Evolutionary conservation across 2,329 filamentous ascomycete species (phyloP).

Genomic region (Phaeosphaeria sp.): DNA sequence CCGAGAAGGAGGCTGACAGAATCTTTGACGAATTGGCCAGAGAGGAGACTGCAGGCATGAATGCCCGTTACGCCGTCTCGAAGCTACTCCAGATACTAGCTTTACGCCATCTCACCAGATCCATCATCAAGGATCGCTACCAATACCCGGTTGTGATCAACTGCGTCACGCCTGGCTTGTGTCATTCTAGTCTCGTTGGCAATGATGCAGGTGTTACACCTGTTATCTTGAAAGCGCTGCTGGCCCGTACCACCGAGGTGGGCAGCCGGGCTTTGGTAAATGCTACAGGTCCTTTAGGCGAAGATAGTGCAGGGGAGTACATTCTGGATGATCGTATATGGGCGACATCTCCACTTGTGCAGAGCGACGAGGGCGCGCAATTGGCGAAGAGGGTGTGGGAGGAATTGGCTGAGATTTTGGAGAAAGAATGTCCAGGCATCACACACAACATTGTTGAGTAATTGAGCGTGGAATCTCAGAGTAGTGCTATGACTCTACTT

Average conservation of each 20-base stretch:
- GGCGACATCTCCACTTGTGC: slow-evolving; percentile 35
- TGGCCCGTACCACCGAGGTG: slow-evolving; percentile 46
- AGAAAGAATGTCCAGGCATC: slow-evolving; percentile 35
- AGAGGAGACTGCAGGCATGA: slow-evolving; percentile 10
- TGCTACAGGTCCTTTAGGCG: slow-evolving; percentile 34
- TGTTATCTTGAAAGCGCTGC: slow-evolving; percentile 12
- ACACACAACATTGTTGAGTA: slow-evolving; percentile 6
- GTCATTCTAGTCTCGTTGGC: slow-evolving; percentile 16
- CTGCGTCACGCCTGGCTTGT: slow-evolving; percentile 33
- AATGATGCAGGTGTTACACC: slow-evolving; percentile 13
- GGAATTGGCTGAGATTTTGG: slow-evolving; percentile 44
- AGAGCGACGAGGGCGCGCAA: slow-evolving; percentile 37
- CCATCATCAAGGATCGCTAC: slow-evolving; percentile 5
- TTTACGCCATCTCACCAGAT: slow-evolving; percentile 20
- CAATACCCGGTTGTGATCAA: slow-evolving; percentile 30
- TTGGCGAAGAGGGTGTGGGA: slow-evolving; percentile 45
- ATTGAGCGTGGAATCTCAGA: no score
- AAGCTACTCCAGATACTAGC: slow-evolving; percentile 35
- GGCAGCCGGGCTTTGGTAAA: slow-evolving; percentile 48
- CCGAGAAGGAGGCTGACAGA: slow-evolving; percentile 15
- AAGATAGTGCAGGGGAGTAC: slow-evolving; percentile 41
- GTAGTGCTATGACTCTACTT: no score
- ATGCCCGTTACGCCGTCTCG: slow-evolving; percentile 21
- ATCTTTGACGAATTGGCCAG: slow-evolving; percentile 30
- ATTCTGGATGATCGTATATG: slow-evolving; percentile 38